These are phyloP conservation scores for Suillus occidentalis DNA, from an alignment of 768 basidiomycete species.

Conservation along the genomic window DNA sequence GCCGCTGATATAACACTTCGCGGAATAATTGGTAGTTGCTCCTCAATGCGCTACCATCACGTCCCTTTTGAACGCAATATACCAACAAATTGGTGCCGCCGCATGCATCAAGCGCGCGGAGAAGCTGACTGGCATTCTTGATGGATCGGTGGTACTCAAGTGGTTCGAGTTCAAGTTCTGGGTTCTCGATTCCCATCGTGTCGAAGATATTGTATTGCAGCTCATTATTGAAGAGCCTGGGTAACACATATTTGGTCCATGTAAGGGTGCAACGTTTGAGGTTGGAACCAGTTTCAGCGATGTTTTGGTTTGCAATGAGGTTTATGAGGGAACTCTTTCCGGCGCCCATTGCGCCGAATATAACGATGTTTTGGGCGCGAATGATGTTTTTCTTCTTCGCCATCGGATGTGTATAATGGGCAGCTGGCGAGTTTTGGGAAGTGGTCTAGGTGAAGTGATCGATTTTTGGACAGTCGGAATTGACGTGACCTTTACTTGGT, in stretches of 20 bases:
- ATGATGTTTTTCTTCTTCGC: background rate
- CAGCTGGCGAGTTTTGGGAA: background rate
- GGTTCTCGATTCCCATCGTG: constrained; percentile 32
- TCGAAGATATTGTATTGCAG: constrained; percentile 27
- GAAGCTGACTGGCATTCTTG: constrained; percentile 28
- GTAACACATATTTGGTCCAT: constrained; percentile 24
- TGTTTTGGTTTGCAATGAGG: constrained; percentile 31
- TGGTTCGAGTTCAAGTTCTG: constrained; percentile 28
- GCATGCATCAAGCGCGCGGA: constrained; percentile 22
- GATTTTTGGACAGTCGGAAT: background rate
- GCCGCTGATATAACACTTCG: constrained; percentile 37
- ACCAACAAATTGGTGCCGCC: constrained; percentile 36
- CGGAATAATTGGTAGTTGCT: constrained; percentile 42
- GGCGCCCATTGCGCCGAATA: constrained; percentile 34
- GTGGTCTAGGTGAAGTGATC: background rate
- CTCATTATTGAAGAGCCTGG: constrained; percentile 2
- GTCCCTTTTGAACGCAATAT: constrained; percentile 38
- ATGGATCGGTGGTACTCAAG: constrained; percentile 28
- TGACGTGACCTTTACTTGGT: background rate
- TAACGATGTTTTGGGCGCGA: constrained; percentile 26
- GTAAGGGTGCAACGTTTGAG: constrained; percentile 36
- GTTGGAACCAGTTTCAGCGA: constrained; percentile 33
- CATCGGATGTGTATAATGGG: background rate
- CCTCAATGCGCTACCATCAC: constrained; percentile 29
- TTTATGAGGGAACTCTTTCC: constrained; percentile 49